Evolutionary conservation across 345 rosid genomes (phyloP).

Genomic region (Euphorbia tirucalli): DNA sequence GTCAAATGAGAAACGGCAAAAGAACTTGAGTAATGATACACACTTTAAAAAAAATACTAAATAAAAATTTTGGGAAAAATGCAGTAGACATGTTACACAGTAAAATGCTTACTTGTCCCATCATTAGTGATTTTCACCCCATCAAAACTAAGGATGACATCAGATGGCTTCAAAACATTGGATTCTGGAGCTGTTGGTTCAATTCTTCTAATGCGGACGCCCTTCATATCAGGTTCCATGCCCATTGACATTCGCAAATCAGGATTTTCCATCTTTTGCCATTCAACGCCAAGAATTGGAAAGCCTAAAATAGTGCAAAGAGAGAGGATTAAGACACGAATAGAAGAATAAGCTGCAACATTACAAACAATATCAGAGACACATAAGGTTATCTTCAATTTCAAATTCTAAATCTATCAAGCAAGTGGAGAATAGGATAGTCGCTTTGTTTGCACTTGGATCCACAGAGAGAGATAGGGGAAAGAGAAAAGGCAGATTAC

Average conservation of each 20-base stretch:
- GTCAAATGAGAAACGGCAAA: not conserved
- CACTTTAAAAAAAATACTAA: too few relatives aligned
- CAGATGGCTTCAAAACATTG: slow-evolving; percentile 75
- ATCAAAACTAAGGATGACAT: slow-evolving; percentile 82
- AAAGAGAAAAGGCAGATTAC: not conserved
- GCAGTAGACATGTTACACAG: too few relatives aligned
- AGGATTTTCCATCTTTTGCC: slow-evolving; percentile 99
- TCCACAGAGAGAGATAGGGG: not conserved
- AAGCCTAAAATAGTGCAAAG: slow-evolving; percentile 51
- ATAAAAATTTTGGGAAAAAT: too few relatives aligned
- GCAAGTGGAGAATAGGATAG: not conserved
- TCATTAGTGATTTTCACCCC: slow-evolving; percentile 85
- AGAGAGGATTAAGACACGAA: slow-evolving; percentile 8
- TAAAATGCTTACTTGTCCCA: slow-evolving; percentile 77
- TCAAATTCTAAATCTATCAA: not conserved
- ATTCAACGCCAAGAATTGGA: slow-evolving; percentile 90
- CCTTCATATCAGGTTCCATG: slow-evolving; percentile 77
- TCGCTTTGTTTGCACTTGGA: too few relatives aligned
- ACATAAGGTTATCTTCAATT: not conserved
- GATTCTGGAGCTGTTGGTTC: slow-evolving; percentile 95
- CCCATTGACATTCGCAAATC: slow-evolving; percentile 78
- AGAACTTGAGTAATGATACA: too few relatives aligned
- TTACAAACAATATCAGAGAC: not conserved
- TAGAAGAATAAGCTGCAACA: not conserved
- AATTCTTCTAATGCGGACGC: slow-evolving; percentile 85